Conservation (phyloP, 2,329 filamentous ascomycete genomes). For the Zasmidium angulare region DNA sequence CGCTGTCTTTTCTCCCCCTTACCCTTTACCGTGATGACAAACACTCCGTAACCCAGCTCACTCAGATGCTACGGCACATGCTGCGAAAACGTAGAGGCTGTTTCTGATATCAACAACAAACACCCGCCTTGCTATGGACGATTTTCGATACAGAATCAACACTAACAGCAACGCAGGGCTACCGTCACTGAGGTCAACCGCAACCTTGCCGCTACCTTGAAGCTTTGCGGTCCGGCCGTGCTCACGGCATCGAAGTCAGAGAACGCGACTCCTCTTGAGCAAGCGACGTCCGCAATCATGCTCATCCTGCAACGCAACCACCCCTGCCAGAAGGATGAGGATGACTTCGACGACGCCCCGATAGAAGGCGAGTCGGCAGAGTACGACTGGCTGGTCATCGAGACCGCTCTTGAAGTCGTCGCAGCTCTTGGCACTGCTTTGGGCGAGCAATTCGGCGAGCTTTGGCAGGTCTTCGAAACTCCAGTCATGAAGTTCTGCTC, state of each 20-base stretch:
- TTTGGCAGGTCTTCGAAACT: slow-evolving; percentile 97
- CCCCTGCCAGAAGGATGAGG: slow-evolving; percentile 87
- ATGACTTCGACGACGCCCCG: slow-evolving; percentile 75
- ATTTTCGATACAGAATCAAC: slow-evolving; percentile 43
- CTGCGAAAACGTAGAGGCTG: slow-evolving; percentile 41
- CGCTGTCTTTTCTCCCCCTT: slow-evolving; percentile 16
- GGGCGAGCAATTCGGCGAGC: slow-evolving; percentile 75
- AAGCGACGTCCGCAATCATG: slow-evolving; percentile 72
- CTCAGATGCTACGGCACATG: slow-evolving; percentile 73
- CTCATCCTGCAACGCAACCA: slow-evolving; percentile 86
- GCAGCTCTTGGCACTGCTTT: slow-evolving; percentile 81
- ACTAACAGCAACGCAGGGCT: slow-evolving; percentile 55
- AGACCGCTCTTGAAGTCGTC: slow-evolving; percentile 89
- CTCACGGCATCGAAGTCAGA: slow-evolving; percentile 67
- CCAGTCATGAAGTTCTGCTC: slow-evolving; percentile 83
- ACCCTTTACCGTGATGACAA: slow-evolving; percentile 71
- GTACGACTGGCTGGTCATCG: slow-evolving; percentile 95
- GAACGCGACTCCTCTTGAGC: slow-evolving; percentile 40
- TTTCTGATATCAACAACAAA: slow-evolving; percentile 45
- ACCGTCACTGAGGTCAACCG: slow-evolving; percentile 95
- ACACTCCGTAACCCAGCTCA: slow-evolving; percentile 98
- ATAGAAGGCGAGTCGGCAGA: slow-evolving; percentile 75
- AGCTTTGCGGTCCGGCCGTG: slow-evolving; percentile 84
- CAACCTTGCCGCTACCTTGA: slow-evolving; percentile 85
- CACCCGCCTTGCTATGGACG: slow-evolving; percentile 17